Evolutionary conservation across 1,139 yeast species (phyloP).

Genomic region (Candida sp.): DNA sequence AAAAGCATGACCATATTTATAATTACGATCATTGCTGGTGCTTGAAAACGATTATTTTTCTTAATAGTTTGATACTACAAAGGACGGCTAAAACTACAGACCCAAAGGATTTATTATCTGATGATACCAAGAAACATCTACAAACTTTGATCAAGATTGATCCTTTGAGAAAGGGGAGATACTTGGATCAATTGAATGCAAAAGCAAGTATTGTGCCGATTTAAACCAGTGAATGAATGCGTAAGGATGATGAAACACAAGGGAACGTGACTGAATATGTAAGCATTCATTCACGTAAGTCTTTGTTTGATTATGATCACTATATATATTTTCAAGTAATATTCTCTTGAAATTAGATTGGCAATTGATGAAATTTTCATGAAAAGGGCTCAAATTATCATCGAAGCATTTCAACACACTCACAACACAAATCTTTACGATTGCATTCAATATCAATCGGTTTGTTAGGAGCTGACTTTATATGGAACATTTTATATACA

Average conservation of each 20-base stretch:
- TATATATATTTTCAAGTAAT: no score
- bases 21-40: slow-evolving; percentile 68
- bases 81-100: slow-evolving; percentile 7
- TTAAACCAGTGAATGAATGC: no score
- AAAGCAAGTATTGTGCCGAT: slow-evolving; percentile 7
- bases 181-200: slow-evolving; percentile 37
- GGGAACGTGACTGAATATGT: no score
- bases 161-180: slow-evolving; percentile 66
- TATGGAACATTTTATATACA: slow-evolving; percentile 8
- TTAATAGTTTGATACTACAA: slow-evolving; percentile 32
- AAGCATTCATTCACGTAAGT: no score
- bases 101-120: slow-evolving; percentile 11
- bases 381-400: no score
- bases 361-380: no score
- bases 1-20: slow-evolving; percentile 51
- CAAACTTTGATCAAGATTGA: slow-evolving; percentile 53
- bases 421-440: slow-evolving; percentile 10
- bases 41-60: slow-evolving; percentile 48
- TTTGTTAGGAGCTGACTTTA: no score
- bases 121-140: slow-evolving; percentile 27
- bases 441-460: no score
- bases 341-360: no score
- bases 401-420: background rate
- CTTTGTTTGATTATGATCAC: no score
- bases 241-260: no score